These are phyloP conservation scores for Boletus tomentosulus DNA, from an alignment of 768 basidiomycete genomes.

Conservation along the genomic window DNA sequence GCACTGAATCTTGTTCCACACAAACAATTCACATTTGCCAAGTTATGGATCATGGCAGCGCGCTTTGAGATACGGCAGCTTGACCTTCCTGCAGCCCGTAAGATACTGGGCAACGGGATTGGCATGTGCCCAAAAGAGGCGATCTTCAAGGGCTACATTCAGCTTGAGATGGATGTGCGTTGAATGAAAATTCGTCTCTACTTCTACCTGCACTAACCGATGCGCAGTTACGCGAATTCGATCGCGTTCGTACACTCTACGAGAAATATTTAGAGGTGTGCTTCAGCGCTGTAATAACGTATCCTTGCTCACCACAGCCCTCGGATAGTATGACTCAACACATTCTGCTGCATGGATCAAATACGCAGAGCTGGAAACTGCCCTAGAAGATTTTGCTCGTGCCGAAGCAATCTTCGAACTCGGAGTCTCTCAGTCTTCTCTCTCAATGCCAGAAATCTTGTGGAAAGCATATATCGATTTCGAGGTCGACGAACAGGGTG, in stretches of 20 bases:
- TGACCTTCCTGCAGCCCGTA: slow-evolving; percentile 80
- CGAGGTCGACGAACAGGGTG: slow-evolving; percentile 85
- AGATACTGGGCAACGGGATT: slow-evolving; percentile 83
- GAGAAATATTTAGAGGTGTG: slow-evolving; percentile 90
- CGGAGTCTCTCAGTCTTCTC: slow-evolving; percentile 72
- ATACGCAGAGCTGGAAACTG: slow-evolving; percentile 87
- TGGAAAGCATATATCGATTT: slow-evolving; percentile 98
- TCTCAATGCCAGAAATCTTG: slow-evolving; percentile 92
- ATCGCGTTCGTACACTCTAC: slow-evolving; percentile 86
- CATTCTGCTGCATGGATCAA: slow-evolving; percentile 96
- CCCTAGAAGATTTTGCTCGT: slow-evolving; percentile 81
- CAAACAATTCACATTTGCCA: slow-evolving; percentile 96
- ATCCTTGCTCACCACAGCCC: neutral
- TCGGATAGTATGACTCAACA: slow-evolving; percentile 71
- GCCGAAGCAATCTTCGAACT: slow-evolving; percentile 94
- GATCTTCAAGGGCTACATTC: slow-evolving; percentile 94
- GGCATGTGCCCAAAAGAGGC: slow-evolving; percentile 97
- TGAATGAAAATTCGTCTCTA: neutral
- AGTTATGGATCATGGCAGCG: slow-evolving; percentile 91
- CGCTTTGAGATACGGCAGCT: slow-evolving; percentile 86
- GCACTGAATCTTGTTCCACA: slow-evolving; percentile 88
- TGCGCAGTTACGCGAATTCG: slow-evolving; percentile 84
- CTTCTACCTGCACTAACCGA: slow-evolving; percentile 6
- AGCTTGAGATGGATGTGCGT: slow-evolving; percentile 83
- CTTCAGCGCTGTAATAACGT: neutral